Evolutionary conservation across 2,329 filamentous ascomycete genomes (phyloP).

Genomic region (Sclerotinia minor): DNA sequence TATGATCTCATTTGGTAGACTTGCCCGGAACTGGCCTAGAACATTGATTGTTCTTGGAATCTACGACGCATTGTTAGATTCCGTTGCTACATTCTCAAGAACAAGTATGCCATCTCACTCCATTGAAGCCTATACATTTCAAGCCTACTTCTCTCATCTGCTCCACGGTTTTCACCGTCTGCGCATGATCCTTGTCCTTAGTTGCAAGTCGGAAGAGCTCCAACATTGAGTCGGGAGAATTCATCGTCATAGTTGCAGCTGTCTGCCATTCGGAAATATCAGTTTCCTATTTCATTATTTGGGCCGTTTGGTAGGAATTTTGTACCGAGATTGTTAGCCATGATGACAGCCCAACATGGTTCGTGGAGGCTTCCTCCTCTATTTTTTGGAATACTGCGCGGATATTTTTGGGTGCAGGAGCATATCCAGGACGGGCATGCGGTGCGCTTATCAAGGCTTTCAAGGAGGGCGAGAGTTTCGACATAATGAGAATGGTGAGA

Average conservation of each 20-base stretch:
- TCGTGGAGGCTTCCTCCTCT: constrained; percentile 60
- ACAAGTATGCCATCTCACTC: constrained; percentile 40
- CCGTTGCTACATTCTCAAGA: not conserved
- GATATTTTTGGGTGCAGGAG: constrained; percentile 64
- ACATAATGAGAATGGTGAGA: constrained; percentile 52
- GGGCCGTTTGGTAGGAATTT: not conserved
- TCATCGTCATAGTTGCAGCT: constrained; percentile 81
- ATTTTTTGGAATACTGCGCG: constrained; percentile 64
- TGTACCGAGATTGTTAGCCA: constrained; percentile 67
- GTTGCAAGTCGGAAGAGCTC: constrained; percentile 47
- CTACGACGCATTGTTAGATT: constrained; percentile 25
- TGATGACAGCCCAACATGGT: constrained; percentile 61
- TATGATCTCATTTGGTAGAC: constrained; percentile 58
- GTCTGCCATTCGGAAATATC: constrained; percentile 50
- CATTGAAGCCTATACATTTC: constrained; percentile 79
- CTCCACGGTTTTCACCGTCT: constrained; percentile 52
- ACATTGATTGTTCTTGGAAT: constrained; percentile 84
- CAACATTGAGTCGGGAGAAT: constrained; percentile 74
- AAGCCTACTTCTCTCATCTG: constrained; percentile 74
- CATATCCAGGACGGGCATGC: constrained; percentile 63
- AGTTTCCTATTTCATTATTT: not conserved
- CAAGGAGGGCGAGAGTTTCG: constrained; percentile 69
- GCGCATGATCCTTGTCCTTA: constrained; percentile 32
- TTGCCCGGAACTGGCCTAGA: constrained; percentile 67
- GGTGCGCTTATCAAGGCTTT: constrained; percentile 74